These are phyloP conservation scores for Globisporangium spiculum DNA, from an alignment of 352 stramenopile genomes.

Conservation along the genomic window DNA sequence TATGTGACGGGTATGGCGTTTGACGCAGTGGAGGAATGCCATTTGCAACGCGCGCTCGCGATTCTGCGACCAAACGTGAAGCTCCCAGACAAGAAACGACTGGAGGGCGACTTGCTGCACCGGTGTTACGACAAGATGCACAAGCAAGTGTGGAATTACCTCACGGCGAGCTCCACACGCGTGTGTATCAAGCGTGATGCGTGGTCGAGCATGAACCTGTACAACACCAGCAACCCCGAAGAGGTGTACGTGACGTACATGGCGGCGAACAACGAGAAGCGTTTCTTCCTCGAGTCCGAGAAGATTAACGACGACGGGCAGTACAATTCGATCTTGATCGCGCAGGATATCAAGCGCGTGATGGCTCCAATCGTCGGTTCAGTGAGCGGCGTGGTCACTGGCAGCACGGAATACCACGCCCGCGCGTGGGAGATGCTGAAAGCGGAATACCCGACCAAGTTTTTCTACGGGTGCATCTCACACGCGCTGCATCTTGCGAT, in stretches of 20 bases:
- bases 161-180: constrained; percentile 55
- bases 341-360: constrained; percentile 79
- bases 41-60: constrained; percentile 59
- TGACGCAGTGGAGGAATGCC: constrained; percentile 66
- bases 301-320: constrained; percentile 56
- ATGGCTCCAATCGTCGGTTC: constrained; percentile 70
- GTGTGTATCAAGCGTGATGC: constrained; percentile 79
- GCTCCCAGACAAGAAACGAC: constrained; percentile 67
- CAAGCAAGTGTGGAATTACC: constrained; percentile 78
- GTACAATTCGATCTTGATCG: constrained; percentile 81
- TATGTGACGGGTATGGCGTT: constrained; percentile 81
- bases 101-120: constrained; percentile 57
- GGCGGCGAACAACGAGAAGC: constrained; percentile 73
- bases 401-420: constrained; percentile 70
- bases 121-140: constrained; percentile 85
- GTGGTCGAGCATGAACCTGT: constrained; percentile 79
- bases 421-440: constrained; percentile 84
- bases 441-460: constrained; percentile 80
- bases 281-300: constrained; percentile 79
- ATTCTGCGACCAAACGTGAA: constrained; percentile 58
- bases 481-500: constrained; percentile 77
- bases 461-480: constrained; percentile 85
- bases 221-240: constrained; percentile 64
- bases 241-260: constrained; percentile 79
- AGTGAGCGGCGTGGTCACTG: constrained; percentile 73